phyloP scores from a whole-genome alignment of 2,329 filamentous ascomycete species.

The Cercospora janseana region DNA sequence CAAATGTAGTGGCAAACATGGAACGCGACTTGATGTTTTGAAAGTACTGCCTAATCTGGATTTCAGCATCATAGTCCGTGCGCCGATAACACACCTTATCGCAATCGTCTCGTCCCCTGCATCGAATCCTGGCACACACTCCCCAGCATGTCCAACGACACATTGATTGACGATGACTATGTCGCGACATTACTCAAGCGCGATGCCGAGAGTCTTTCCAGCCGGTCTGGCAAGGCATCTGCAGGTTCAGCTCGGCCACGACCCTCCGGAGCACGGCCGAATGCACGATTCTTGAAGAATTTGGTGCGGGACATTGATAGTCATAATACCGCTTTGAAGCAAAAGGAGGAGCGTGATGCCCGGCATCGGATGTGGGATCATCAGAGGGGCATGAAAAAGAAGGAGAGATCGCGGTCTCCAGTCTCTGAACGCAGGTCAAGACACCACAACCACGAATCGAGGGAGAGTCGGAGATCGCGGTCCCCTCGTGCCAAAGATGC shows the following conservation, averaged over 20 bases:
- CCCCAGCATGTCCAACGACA: not conserved
- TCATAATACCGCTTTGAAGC: constrained; percentile 83
- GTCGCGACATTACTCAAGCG: constrained; percentile 75
- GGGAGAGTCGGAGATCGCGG: not conserved
- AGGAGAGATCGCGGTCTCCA: constrained; percentile 10
- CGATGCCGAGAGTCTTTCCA: constrained; percentile 58
- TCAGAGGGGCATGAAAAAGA: constrained; percentile 18
- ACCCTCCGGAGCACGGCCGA: constrained; percentile 66
- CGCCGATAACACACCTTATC: constrained; percentile 1
- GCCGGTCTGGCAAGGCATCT: not conserved
- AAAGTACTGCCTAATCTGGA: not conserved
- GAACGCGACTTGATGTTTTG: not conserved
- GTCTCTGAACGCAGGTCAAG: constrained; percentile 9
- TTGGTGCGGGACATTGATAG: constrained; percentile 84
- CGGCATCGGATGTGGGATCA: constrained; percentile 66
- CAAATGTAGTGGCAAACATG: no score
- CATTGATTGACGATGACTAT: constrained; percentile 64
- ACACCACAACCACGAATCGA: constrained; percentile 1
- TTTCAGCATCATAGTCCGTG: no score
- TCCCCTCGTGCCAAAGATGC: not conserved
- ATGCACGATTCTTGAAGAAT: constrained; percentile 83
- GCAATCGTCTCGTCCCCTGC: not conserved
- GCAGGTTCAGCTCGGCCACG: constrained; percentile 13
- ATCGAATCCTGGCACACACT: not conserved
- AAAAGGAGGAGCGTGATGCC: constrained; percentile 79